phyloP scores from a whole-genome alignment of 176 grass and related monocot species.

The Puccinellia tenuiflora region DNA sequence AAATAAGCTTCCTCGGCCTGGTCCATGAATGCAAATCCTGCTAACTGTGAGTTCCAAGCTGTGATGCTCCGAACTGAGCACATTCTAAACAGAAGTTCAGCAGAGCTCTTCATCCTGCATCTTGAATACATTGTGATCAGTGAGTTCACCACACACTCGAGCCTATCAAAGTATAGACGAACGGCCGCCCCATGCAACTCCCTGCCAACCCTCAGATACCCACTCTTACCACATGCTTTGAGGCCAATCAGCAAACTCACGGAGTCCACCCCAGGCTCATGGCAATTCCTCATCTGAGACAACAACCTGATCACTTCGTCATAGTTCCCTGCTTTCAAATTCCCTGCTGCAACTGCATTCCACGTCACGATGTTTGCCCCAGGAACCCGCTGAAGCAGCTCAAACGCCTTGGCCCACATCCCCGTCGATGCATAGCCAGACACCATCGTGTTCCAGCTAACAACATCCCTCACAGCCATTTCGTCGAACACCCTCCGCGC shows the following conservation, averaged over 20 bases:
- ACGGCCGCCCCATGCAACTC: slow-evolving; percentile 51
- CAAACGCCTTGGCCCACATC: slow-evolving; percentile 21
- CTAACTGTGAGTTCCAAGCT: slow-evolving; percentile 62
- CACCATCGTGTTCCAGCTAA: slow-evolving; percentile 61
- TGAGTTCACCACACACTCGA: slow-evolving; percentile 38
- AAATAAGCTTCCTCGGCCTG: slow-evolving; percentile 40
- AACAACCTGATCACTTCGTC: slow-evolving; percentile 27
- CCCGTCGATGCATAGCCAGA: background rate
- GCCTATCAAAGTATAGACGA: slow-evolving; percentile 21
- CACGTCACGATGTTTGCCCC: slow-evolving; percentile 29
- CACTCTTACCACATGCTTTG: slow-evolving; percentile 40
- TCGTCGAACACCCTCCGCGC: slow-evolving; percentile 48
- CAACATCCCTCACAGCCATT: slow-evolving; percentile 47
- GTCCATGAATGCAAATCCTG: slow-evolving; percentile 46
- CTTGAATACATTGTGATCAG: slow-evolving; percentile 50
- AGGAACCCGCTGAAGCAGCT: slow-evolving; percentile 23
- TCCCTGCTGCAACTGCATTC: slow-evolving; percentile 13
- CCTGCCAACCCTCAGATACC: slow-evolving; percentile 36
- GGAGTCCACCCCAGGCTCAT: slow-evolving; percentile 27
- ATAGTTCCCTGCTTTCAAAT: slow-evolving; percentile 35
- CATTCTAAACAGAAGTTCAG: slow-evolving; percentile 34
- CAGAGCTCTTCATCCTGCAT: slow-evolving; percentile 20
- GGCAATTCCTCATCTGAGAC: slow-evolving; percentile 4
- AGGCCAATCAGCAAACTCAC: slow-evolving; percentile 51
- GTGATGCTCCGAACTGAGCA: slow-evolving; percentile 15